Percentiles rank a stretch among this genome's conserved stretches.
These are phyloP conservation scores for Coniochaeta sp. DNA, from an alignment of 2,329 filamentous ascomycete species.

Conservation along the genomic window DNA sequence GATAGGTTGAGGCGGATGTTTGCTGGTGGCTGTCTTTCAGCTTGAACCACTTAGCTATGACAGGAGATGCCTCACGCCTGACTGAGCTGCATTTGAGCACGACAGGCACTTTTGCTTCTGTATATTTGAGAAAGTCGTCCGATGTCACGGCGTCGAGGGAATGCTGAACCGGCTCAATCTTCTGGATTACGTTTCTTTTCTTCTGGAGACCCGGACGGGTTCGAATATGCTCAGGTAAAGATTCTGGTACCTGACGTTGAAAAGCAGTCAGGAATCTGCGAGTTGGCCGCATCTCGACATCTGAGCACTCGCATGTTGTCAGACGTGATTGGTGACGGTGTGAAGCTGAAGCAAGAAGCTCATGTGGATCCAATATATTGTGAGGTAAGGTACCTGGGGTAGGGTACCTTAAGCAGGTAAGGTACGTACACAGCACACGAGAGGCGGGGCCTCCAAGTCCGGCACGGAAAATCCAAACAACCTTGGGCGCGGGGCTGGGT, in stretches of 20 bases:
- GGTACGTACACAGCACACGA: too few relatives aligned
- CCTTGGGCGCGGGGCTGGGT: conserved; percentile 2
- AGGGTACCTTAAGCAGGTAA: too few relatives aligned
- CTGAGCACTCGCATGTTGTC: neutral
- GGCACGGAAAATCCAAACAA: conserved; percentile 1
- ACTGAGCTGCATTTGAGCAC: neutral
- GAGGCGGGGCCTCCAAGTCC: too few relatives aligned
- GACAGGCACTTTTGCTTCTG: neutral
- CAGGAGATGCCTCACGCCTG: neutral
- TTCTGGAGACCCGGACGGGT: neutral
- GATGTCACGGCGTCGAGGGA: neutral
- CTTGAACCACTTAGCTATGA: neutral
- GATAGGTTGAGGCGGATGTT: neutral
- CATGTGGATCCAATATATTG: neutral
- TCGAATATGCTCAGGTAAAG: neutral
- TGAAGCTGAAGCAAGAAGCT: neutral
- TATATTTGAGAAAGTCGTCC: neutral
- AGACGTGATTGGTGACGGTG: neutral
- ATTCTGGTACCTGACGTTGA: neutral
- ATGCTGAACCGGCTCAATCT: neutral
- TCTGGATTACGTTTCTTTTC: neutral
- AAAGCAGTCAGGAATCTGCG: neutral
- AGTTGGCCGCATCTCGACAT: neutral
- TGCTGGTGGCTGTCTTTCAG: neutral
- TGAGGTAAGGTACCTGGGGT: too few relatives aligned